These are phyloP conservation scores for Zelopaecilomyces penicillatus DNA, from an alignment of 2,329 filamentous ascomycete species.

Conservation along the genomic window DNA sequence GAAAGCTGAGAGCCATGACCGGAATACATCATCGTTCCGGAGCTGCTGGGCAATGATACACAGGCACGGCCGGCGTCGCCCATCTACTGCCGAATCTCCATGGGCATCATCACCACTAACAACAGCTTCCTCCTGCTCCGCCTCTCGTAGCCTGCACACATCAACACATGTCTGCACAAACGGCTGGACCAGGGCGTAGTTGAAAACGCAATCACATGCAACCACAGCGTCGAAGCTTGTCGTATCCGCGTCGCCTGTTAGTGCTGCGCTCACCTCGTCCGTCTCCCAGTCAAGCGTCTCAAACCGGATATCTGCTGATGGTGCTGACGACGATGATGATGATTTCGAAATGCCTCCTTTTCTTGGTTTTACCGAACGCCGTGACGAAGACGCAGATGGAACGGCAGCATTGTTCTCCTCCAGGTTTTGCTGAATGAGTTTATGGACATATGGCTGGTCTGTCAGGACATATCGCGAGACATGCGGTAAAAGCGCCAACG, in stretches of 20 bases:
- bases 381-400: conserved; percentile 7
- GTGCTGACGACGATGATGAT: not conserved
- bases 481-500: conserved; percentile 54
- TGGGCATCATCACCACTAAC: not conserved
- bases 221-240: conserved; percentile 63
- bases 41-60: conserved; percentile 86
- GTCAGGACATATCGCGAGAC: conserved; percentile 67
- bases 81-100: conserved; percentile 8
- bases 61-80: conserved; percentile 44
- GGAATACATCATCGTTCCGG: conserved; percentile 75
- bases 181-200: conserved; percentile 73
- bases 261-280: conserved; percentile 39
- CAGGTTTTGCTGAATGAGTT: conserved; percentile 69
- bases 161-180: conserved; percentile 77
- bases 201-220: conserved; percentile 93
- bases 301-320: conserved; percentile 37
- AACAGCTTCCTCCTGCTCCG: not conserved
- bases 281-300: conserved; percentile 76
- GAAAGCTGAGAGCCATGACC: conserved; percentile 68
- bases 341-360: not conserved
- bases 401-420: conserved; percentile 42
- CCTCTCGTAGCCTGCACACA: conserved; percentile 53
- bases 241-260: conserved; percentile 27
- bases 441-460: conserved; percentile 79
- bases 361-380: not conserved